phyloP scores from a whole-genome alignment of 1,284 basidiomycete genomes.

The Puccinia polysora region DNA sequence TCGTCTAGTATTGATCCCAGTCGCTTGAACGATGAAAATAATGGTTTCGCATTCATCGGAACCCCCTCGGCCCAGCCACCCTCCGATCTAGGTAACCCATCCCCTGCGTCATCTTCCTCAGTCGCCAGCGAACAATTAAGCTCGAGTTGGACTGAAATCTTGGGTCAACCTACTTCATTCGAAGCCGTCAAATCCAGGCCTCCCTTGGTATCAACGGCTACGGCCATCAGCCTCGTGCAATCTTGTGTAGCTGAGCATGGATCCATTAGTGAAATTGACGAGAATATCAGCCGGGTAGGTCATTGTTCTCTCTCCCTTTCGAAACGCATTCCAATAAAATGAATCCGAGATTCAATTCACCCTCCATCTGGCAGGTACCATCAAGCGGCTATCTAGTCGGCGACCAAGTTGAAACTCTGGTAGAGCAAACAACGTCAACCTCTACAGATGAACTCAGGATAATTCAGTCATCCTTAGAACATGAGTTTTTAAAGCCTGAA shows the following conservation, averaged over 20 bases:
- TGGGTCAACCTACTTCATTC: background rate
- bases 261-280: background rate
- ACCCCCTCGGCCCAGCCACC: background rate
- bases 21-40: background rate
- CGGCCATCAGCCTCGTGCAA: background rate
- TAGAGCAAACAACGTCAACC: no score
- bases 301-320: background rate
- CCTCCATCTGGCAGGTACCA: no score
- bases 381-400: no score
- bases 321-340: no score
- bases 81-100: background rate
- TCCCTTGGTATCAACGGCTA: background rate
- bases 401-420: no score
- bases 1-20: background rate
- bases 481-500: no score
- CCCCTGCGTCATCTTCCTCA: background rate
- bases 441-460: no score
- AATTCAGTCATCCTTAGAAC: no score
- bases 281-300: background rate
- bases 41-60: constrained; percentile 6
- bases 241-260: constrained; percentile 7
- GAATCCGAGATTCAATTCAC: background rate
- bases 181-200: background rate
- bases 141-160: constrained; percentile 4
- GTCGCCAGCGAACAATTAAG: no score